Base-by-base conservation (phyloP, 441 rosid genomes). In the Populus hybrid region DNA sequence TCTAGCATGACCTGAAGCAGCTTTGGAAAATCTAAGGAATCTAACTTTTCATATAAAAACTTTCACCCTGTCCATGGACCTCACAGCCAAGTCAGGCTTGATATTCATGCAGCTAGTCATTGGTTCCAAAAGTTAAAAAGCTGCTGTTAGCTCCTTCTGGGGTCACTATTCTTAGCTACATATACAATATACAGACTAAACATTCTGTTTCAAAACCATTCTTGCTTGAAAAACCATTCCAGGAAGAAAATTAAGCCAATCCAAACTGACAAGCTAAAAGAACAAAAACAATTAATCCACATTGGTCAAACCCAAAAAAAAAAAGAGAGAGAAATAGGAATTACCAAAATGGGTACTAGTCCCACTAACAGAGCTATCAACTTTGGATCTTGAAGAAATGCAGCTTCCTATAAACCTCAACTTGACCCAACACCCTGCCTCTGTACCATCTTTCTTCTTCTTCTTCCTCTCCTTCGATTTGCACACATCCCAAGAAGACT, bases 361-460 rank as follows among this genome's bases (percentile, higher is more conserved):
- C 80, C 89, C 90, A 79, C 93, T 87, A 73, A 85, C 84, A 84
- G 99, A 92, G 83, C 84, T 92, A 84, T 94, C 99, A 74, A 94
- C 97, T 83, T 95, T 93, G 88, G 99, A 85, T 86, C 94, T 91
- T 74, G 99, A 90, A 90, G 97, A 85, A 83, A 89, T 88, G 88
- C 97, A 91, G 89, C 94, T 87, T 59, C 92, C 86, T 63, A 91
- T 85, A 80, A 91, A 87, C 88, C 93, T 84, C 73, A 89, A 86
- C 88, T 85, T 92, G 81, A 87, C 70, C 99, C 99, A 95, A 74
- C 97, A 95, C 31, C 99, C 93, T 53, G 83, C 84, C 40, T 78
- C 85, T 73, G 81, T 87, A 29, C 66, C 83, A 68, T 73, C 81
- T 79, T 84, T 87, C 75, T 84, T 86, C 89, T 84, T 88, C 86